phyloP scores from a whole-genome alignment of 345 rosid species.

The Lumnitzera racemosa region DNA sequence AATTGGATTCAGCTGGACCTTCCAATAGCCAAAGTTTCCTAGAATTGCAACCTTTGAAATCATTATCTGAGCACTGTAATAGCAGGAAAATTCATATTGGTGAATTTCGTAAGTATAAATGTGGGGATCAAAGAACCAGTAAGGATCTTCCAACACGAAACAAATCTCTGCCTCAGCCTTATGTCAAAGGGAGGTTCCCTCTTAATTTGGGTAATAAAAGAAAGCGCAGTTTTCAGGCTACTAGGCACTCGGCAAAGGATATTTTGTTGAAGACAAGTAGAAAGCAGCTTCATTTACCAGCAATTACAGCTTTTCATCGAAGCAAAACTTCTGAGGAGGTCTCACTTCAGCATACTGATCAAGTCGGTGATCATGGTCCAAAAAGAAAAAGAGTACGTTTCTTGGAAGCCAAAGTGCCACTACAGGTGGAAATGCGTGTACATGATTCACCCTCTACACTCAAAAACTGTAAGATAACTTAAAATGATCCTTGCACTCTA shows the following conservation, averaged over 20 bases:
- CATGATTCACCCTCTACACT: slow-evolving; percentile 10
- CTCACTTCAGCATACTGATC: slow-evolving; percentile 10
- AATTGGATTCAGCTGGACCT: slow-evolving; percentile 3
- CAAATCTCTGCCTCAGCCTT: slow-evolving; percentile 14
- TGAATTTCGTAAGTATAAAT: too few species aligned
- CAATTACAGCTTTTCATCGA: slow-evolving; percentile 9
- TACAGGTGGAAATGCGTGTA: slow-evolving; percentile 15
- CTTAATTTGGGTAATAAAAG: slow-evolving; percentile 19
- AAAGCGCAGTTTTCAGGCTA: slow-evolving; percentile 17
- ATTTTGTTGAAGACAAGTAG: slow-evolving; percentile 10
- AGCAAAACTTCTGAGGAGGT: slow-evolving; percentile 12
- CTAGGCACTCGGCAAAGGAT: slow-evolving; percentile 15
- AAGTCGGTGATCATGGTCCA: slow-evolving; percentile 5
- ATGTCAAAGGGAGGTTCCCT: slow-evolving; percentile 21
- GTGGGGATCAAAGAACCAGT: neutral
- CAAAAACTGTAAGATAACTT: slow-evolving; percentile 17
- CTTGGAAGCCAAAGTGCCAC: slow-evolving; percentile 23
- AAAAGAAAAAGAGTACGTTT: slow-evolving; percentile 34
- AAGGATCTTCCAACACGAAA: slow-evolving; percentile 17
- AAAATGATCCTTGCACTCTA: too few species aligned
- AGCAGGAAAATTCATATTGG: too few species aligned
- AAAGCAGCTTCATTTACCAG: slow-evolving; percentile 16
- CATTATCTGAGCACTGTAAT: too few species aligned
- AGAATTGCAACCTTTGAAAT: too few species aligned
- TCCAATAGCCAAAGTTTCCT: too few species aligned